Evolutionary conservation across 2,329 filamentous ascomycete species (phyloP).

Genomic region (Fusarium anthophilum): DNA sequence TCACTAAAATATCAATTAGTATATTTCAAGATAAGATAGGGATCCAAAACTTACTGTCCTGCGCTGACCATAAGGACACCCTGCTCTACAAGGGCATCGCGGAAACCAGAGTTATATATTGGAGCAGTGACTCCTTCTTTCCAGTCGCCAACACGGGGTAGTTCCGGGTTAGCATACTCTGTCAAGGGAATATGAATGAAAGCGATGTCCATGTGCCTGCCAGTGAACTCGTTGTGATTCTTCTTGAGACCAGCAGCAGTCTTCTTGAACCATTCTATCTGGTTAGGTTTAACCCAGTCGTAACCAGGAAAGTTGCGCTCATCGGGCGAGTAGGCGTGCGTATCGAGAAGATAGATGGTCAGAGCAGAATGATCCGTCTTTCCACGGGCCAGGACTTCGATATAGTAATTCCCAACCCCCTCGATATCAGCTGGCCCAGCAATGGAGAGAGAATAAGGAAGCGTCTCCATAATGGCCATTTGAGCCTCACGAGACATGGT

Average conservation of each 20-base stretch:
- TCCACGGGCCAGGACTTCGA: constrained; percentile 87
- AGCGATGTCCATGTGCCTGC: constrained; percentile 93
- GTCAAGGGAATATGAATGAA: constrained; percentile 98
- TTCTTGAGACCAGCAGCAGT: constrained; percentile 79
- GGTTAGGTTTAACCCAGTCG: constrained; percentile 94
- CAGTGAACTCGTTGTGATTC: constrained; percentile 84
- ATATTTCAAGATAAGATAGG: background rate
- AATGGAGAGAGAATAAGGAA: constrained; percentile 89
- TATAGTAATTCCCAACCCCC: constrained; percentile 92
- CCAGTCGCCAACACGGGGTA: constrained; percentile 73
- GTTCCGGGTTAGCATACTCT: constrained; percentile 76
- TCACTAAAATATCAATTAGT: constrained; percentile 61
- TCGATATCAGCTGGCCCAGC: constrained; percentile 85
- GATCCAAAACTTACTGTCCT: constrained; percentile 75
- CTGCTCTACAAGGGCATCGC: constrained; percentile 85
- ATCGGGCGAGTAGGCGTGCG: constrained; percentile 90
- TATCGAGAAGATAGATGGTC: constrained; percentile 94
- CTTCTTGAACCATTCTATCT: constrained; percentile 93
- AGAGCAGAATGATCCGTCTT: constrained; percentile 86
- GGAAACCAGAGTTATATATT: constrained; percentile 90
- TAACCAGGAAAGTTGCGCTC: constrained; percentile 91
- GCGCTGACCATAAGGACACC: constrained; percentile 88
- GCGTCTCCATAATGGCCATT: constrained; percentile 85
- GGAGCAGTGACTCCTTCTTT: constrained; percentile 89
- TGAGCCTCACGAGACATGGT: constrained; percentile 78